Conservation (phyloP, 2,329 filamentous ascomycete genomes). For the Knoxdaviesia capensis region DNA sequence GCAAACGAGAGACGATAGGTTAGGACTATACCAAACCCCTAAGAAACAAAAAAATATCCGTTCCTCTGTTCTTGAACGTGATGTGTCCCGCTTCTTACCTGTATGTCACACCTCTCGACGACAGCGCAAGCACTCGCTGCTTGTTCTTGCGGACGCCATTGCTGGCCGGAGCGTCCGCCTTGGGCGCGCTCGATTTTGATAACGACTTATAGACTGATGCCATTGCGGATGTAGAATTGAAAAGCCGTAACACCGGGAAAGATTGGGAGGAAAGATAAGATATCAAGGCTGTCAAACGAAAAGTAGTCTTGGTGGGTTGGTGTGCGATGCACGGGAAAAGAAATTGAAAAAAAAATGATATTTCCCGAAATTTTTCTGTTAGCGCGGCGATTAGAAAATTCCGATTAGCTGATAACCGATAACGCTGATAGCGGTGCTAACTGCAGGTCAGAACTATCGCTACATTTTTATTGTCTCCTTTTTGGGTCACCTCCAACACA, state of each 20-base stretch:
- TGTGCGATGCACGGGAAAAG: neutral
- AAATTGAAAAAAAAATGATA: neutral
- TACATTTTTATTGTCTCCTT: too few species aligned
- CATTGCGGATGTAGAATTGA: slow-evolving; percentile 22
- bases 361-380: too few species aligned
- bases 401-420: too few species aligned
- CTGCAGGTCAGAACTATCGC: too few species aligned
- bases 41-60: neutral
- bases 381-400: too few species aligned
- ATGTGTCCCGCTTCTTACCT: slow-evolving; percentile 27
- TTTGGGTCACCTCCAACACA: too few species aligned
- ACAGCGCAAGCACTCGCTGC: slow-evolving; percentile 72
- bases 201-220: slow-evolving; percentile 58
- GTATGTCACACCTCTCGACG: slow-evolving; percentile 80
- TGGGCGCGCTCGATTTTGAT: slow-evolving; percentile 34
- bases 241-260: neutral
- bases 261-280: too few species aligned
- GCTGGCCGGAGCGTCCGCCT: slow-evolving; percentile 22
- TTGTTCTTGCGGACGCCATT: slow-evolving; percentile 40
- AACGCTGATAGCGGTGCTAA: too few species aligned
- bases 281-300: neutral
- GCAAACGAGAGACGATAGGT: slow-evolving; percentile 1
- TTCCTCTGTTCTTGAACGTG: neutral
- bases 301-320: neutral
- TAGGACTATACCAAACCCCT: slow-evolving; percentile 3